Percentiles rank a stretch among this genome's conserved stretches.
These are phyloP conservation scores for Sambucus nigra DNA, from an alignment of 129 eudicot genomes.

Conservation along the genomic window DNA sequence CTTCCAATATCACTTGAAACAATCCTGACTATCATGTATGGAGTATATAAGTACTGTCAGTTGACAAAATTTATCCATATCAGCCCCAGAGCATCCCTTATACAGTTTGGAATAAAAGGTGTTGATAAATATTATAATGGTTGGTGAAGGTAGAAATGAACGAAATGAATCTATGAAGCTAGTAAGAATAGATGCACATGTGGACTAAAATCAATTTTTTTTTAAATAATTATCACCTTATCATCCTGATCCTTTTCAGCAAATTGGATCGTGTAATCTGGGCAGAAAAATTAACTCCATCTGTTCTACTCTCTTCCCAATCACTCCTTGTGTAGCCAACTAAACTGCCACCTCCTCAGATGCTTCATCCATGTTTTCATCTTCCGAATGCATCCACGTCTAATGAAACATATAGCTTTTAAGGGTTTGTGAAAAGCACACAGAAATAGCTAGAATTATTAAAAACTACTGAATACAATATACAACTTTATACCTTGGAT, in stretches of 20 bases:
- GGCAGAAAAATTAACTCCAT: constrained; percentile 91
- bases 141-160: too few species aligned
- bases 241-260: constrained; percentile 84
- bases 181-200: neutral
- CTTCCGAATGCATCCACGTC: constrained; percentile 50
- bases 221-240: constrained; percentile 25
- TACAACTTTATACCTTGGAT: neutral
- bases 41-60: too few species aligned
- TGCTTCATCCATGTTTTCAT: constrained; percentile 92
- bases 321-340: constrained; percentile 95
- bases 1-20: too few species aligned
- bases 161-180: too few species aligned
- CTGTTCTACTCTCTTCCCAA: constrained; percentile 93
- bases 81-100: too few species aligned
- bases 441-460: neutral
- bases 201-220: too few species aligned
- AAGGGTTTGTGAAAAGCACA: constrained; percentile 1
- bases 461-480: too few species aligned
- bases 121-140: too few species aligned
- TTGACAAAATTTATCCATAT: too few species aligned
- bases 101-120: too few species aligned
- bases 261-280: constrained; percentile 81
- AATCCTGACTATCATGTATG: too few species aligned
- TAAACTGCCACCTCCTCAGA: constrained; percentile 79
- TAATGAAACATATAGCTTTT: neutral